phyloP scores from a whole-genome alignment of 345 rosid species.

The Trapa incisa region DNA sequence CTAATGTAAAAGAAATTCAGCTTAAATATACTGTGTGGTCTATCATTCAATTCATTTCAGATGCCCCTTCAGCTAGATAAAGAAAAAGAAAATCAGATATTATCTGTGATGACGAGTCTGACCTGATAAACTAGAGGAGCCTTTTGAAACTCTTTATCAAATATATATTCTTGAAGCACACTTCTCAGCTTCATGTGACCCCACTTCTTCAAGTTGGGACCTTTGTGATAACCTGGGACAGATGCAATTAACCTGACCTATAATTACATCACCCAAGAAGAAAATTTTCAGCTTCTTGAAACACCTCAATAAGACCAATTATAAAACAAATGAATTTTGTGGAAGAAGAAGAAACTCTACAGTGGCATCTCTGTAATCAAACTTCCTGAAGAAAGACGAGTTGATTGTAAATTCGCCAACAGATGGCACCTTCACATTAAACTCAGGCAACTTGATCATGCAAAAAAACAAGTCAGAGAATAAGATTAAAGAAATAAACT shows the following conservation, averaged over 20 bases:
- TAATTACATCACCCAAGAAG: conserved; percentile 2
- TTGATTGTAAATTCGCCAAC: conserved; percentile 48
- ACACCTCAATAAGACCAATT: not conserved
- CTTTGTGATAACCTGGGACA: conserved; percentile 90
- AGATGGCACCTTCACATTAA: conserved; percentile 45
- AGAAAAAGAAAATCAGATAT: not conserved
- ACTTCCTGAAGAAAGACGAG: conserved; percentile 74
- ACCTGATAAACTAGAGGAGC: conserved; percentile 95
- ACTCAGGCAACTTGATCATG: conserved; percentile 60
- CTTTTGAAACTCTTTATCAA: conserved; percentile 58
- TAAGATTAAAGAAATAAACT: not conserved
- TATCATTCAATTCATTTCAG: not conserved
- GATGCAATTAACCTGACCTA: conserved; percentile 82
- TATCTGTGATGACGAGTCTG: not conserved
- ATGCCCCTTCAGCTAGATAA: not conserved
- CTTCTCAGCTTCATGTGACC: conserved; percentile 81
- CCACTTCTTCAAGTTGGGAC: conserved; percentile 66
- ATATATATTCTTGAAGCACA: conserved; percentile 61
- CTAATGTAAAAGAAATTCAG: not conserved
- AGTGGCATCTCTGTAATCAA: conserved; percentile 51
- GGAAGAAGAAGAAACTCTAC: conserved; percentile 24
- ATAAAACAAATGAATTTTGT: not conserved
- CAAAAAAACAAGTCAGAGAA: conserved; percentile 9
- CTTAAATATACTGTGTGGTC: not conserved
- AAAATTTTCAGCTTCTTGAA: not conserved